phyloP scores from a whole-genome alignment of 2,329 filamentous ascomycete genomes.

The Alternaria gaisen region DNA sequence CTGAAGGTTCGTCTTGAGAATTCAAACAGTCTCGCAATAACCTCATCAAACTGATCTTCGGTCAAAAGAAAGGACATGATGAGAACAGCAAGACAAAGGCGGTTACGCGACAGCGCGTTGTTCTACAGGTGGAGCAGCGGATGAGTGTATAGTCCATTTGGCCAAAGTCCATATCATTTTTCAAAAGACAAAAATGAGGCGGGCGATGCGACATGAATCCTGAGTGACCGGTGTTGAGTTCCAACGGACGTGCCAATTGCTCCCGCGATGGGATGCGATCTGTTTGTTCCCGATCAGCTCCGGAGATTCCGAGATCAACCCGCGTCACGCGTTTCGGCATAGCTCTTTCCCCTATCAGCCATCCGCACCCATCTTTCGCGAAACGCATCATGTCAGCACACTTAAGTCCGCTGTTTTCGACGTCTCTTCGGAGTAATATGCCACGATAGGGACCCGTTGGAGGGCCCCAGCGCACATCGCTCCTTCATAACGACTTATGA shows the following conservation, averaged over 20 bases:
- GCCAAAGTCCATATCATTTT: too few relatives aligned
- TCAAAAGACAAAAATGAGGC: background rate
- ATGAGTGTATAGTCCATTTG: too few relatives aligned
- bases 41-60: background rate
- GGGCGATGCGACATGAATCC: background rate
- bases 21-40: background rate
- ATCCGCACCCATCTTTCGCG: background rate
- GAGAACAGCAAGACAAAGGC: background rate
- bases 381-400: background rate
- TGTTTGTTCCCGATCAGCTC: background rate
- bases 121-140: background rate
- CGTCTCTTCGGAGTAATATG: background rate
- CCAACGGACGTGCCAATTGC: background rate
- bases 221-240: background rate
- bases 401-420: background rate
- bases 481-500: slow-evolving; percentile 21
- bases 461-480: background rate
- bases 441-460: background rate
- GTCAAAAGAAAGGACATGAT: background rate
- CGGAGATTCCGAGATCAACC: background rate
- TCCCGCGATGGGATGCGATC: background rate
- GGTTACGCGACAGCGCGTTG: background rate
- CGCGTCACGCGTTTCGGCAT: background rate
- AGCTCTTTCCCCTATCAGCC: background rate
- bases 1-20: background rate